phyloP scores from a whole-genome alignment of 2,329 filamentous ascomycete genomes.

The Trichoderma koningiopsis region DNA sequence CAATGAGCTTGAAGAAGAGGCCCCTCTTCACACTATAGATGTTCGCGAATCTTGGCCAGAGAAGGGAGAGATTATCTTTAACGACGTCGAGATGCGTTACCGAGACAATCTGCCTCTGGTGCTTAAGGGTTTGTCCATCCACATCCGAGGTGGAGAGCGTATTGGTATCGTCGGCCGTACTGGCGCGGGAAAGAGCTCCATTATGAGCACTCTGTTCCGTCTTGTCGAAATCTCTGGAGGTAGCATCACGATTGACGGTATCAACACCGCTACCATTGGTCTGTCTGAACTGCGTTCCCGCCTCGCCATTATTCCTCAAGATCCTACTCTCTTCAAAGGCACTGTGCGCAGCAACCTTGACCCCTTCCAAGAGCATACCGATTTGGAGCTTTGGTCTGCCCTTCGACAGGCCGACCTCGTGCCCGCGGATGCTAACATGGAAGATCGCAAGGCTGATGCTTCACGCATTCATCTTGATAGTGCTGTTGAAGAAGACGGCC shows the following conservation, averaged over 20 bases:
- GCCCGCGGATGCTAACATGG: slow-evolving; percentile 61
- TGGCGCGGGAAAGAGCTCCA: slow-evolving; percentile 79
- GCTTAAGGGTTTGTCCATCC: slow-evolving; percentile 69
- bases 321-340: slow-evolving; percentile 79
- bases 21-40: slow-evolving; percentile 74
- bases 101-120: slow-evolving; percentile 72
- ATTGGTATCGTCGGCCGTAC: slow-evolving; percentile 82
- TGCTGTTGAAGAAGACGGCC: slow-evolving; percentile 86
- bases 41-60: slow-evolving; percentile 81
- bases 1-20: slow-evolving; percentile 82
- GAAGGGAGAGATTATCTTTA: slow-evolving; percentile 77
- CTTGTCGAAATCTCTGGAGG: slow-evolving; percentile 67
- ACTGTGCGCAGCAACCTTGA: slow-evolving; percentile 80
- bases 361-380: slow-evolving; percentile 76
- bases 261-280: slow-evolving; percentile 72
- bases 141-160: slow-evolving; percentile 73
- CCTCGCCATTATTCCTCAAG: slow-evolving; percentile 81
- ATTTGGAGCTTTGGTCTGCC: slow-evolving; percentile 76
- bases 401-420: slow-evolving; percentile 77
- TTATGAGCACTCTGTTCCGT: slow-evolving; percentile 81
- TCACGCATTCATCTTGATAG: slow-evolving; percentile 78
- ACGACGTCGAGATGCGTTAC: slow-evolving; percentile 78
- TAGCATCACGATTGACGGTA: slow-evolving; percentile 64
- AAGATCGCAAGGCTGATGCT: slow-evolving; percentile 74
- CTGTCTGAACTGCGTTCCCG: slow-evolving; percentile 75